Conservation (phyloP, 352 stramenopile species). For the Pythium utonaiense region DNA sequence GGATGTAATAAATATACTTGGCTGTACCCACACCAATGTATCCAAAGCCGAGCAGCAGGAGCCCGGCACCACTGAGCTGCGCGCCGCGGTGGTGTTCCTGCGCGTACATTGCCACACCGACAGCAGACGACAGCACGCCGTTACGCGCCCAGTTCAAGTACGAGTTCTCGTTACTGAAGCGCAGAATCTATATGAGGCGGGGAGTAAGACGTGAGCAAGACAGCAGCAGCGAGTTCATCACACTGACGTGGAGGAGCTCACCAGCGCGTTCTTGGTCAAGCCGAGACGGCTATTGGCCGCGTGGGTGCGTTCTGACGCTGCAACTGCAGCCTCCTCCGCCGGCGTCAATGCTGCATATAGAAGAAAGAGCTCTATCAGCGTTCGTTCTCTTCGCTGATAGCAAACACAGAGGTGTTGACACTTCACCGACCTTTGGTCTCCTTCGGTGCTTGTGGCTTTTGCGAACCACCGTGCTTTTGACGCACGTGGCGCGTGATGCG, state of each 20-base stretch:
- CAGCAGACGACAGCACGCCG: conserved; percentile 72
- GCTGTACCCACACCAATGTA: conserved; percentile 85
- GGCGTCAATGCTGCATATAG: conserved; percentile 5
- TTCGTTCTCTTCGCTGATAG: background rate
- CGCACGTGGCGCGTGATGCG: conserved; percentile 17
- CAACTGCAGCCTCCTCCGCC: conserved; percentile 23
- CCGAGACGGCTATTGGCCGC: conserved; percentile 30
- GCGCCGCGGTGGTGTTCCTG: conserved; percentile 85
- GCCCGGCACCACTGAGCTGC: conserved; percentile 71
- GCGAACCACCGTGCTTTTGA: conserved; percentile 2
- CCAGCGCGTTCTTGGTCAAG: conserved; percentile 33
- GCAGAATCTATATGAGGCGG: conserved; percentile 63
- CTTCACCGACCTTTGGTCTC: background rate
- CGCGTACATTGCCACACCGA: conserved; percentile 86
- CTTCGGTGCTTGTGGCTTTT: background rate
- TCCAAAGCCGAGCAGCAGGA: conserved; percentile 80
- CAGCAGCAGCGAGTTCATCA: no score
- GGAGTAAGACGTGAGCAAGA: no score
- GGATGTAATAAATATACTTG: conserved; percentile 91
- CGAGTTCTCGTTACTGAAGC: conserved; percentile 88
- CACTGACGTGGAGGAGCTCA: conserved; percentile 8
- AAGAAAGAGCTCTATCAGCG: background rate
- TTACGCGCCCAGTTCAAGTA: conserved; percentile 88
- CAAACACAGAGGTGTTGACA: no score
- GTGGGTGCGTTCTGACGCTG: conserved; percentile 32